A percentile compares a stretch with the other conserved stretches of the same genome.
Evolutionary conservation across 2,329 filamentous ascomycete genomes (phyloP).

Genomic region (Fusarium burgessii): DNA sequence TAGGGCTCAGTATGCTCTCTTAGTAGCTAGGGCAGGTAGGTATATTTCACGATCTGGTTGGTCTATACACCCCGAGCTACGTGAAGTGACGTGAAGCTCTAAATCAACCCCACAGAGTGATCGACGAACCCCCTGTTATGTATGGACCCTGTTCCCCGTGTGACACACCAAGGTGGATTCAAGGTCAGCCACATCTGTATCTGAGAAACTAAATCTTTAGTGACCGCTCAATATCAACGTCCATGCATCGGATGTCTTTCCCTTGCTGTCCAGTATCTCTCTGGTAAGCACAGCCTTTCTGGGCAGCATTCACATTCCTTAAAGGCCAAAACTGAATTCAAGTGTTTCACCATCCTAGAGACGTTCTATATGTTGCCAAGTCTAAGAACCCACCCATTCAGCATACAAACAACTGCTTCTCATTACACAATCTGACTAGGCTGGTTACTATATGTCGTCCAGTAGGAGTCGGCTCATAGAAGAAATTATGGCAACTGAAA

Average conservation of each 20-base stretch:
- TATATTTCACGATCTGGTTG: too few species aligned
- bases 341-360: background rate
- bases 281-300: background rate
- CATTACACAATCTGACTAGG: background rate
- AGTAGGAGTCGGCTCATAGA: too few species aligned
- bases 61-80: too few species aligned
- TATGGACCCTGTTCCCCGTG: background rate
- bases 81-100: background rate
- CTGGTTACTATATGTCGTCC: background rate
- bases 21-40: too few species aligned
- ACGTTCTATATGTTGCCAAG: background rate
- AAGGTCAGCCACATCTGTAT: constrained; percentile 33
- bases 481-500: background rate
- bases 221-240: background rate
- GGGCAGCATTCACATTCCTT: background rate
- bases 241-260: background rate
- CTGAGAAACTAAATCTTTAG: constrained; percentile 6
- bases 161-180: background rate
- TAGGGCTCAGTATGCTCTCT: too few species aligned
- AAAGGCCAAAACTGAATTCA: background rate
- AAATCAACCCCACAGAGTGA: constrained; percentile 3
- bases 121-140: background rate
- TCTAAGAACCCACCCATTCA: background rate
- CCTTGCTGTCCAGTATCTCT: background rate
- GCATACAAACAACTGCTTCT: background rate